A percentile compares a stretch with the other conserved stretches of the same genome.
Conservation (phyloP, 164 flowering plant genomes). For the Piper betle region DNA sequence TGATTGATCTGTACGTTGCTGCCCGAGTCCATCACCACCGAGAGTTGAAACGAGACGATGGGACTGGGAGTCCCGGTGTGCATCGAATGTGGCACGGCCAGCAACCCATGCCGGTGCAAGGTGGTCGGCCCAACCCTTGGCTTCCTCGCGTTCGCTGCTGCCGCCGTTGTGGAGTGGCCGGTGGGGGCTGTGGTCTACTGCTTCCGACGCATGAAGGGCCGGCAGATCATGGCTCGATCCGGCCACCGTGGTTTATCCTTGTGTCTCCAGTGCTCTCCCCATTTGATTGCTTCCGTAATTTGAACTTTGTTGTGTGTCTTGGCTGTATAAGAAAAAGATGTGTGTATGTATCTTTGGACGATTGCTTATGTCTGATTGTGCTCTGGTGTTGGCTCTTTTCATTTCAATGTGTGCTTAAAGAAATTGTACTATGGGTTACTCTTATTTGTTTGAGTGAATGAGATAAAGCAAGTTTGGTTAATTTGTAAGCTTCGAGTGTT, state of each 20-base stretch:
- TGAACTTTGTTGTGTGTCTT: too few relatives aligned
- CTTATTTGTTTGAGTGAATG: too few relatives aligned
- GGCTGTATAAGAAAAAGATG: too few relatives aligned
- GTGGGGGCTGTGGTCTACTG: slow-evolving; percentile 58
- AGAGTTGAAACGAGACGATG: not conserved
- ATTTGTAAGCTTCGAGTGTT: too few relatives aligned
- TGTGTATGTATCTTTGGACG: too few relatives aligned
- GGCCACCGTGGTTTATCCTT: slow-evolving; percentile 55
- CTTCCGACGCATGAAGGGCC: slow-evolving; percentile 62
- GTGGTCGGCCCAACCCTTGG: slow-evolving; percentile 63
- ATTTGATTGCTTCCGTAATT: slow-evolving; percentile 19
- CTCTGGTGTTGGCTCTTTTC: too few relatives aligned
- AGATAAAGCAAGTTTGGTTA: too few relatives aligned
- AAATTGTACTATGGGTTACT: too few relatives aligned
- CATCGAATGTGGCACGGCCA: slow-evolving; percentile 48
- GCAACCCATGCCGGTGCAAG: slow-evolving; percentile 70
- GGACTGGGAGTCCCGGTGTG: slow-evolving; percentile 33
- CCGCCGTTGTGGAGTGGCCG: slow-evolving; percentile 83
- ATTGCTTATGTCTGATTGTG: too few relatives aligned
- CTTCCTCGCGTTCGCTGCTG: slow-evolving; percentile 51
- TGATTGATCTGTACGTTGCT: too few relatives aligned
- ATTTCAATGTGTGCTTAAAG: too few relatives aligned
- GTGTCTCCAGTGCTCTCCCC: slow-evolving; percentile 41
- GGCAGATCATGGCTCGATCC: slow-evolving; percentile 87
- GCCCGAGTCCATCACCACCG: too few relatives aligned